These are phyloP conservation scores for Cercospora sp. DNA, from an alignment of 2,329 filamentous ascomycete genomes.

Conservation along the genomic window DNA sequence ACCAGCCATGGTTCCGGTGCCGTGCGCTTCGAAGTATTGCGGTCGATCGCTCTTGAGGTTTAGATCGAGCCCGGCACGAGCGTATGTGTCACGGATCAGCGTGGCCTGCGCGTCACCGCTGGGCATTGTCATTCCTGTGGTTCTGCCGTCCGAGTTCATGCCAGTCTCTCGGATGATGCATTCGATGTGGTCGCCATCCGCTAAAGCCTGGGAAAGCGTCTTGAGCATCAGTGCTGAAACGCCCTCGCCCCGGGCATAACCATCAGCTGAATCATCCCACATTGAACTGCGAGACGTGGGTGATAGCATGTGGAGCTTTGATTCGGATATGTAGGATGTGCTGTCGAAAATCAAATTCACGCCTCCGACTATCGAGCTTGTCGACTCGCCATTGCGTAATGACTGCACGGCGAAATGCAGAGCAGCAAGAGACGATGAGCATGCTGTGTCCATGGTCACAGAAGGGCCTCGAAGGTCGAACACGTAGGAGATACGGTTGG, in stretches of 20 bases:
- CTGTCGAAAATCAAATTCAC: slow-evolving; percentile 34
- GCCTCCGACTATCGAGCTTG: slow-evolving; percentile 25
- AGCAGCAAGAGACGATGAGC: slow-evolving; percentile 45
- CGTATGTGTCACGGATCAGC: slow-evolving; percentile 43
- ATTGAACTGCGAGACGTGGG: slow-evolving; percentile 35
- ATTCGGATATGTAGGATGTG: slow-evolving; percentile 19
- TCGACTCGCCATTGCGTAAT: slow-evolving; percentile 34
- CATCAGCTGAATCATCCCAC: slow-evolving; percentile 46
- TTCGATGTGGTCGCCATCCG: slow-evolving; percentile 49
- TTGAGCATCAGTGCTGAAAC: slow-evolving; percentile 55
- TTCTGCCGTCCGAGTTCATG: slow-evolving; percentile 42
- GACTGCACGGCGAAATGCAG: slow-evolving; percentile 39
- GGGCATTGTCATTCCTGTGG: slow-evolving; percentile 44
- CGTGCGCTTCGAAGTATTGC: slow-evolving; percentile 34
- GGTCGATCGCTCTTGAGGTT: slow-evolving; percentile 15
- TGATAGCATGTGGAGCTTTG: slow-evolving; percentile 26
- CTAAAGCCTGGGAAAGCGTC: slow-evolving; percentile 49
- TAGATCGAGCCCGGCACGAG: slow-evolving; percentile 30
- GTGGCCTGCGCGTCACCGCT: slow-evolving; percentile 40
- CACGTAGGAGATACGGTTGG: slow-evolving; percentile 31
- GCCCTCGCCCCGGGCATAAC: slow-evolving; percentile 57
- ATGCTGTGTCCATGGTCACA: slow-evolving; percentile 46
- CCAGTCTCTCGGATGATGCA: slow-evolving; percentile 41
- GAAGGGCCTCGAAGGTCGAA: slow-evolving; percentile 30
- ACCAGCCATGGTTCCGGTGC: slow-evolving; percentile 38